phyloP scores from a whole-genome alignment of 2,329 filamentous ascomycete genomes.

The Meredithiella fracta region DNA sequence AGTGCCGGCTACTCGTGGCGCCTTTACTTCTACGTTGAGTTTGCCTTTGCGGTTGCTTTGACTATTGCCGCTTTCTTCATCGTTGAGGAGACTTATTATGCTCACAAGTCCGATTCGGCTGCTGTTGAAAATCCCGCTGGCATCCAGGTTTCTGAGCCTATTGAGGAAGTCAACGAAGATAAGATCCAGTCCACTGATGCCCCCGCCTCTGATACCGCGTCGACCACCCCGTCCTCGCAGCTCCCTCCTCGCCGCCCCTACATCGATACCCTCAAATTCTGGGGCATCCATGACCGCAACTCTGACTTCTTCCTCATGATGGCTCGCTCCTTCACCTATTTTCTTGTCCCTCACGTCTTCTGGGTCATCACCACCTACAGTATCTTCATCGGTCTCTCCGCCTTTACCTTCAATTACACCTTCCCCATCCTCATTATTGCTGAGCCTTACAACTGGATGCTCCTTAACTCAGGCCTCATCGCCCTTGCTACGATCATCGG shows the following conservation, averaged over 20 bases:
- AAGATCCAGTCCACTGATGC: not conserved
- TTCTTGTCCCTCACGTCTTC: conserved; percentile 30
- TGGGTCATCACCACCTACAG: conserved; percentile 30
- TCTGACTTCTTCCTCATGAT: conserved; percentile 30
- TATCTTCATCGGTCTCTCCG: conserved; percentile 25
- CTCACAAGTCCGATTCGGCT: conserved; percentile 15
- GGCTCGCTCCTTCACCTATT: conserved; percentile 29
- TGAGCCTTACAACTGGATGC: conserved; percentile 30
- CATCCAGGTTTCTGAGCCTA: not conserved
- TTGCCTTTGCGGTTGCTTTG: conserved; percentile 27
- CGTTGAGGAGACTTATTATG: conserved; percentile 38
- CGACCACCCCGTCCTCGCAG: not conserved
- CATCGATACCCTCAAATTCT: conserved; percentile 26
- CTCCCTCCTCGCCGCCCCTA: conserved; percentile 26
- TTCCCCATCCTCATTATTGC: conserved; percentile 31
- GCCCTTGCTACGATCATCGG: conserved; percentile 21
- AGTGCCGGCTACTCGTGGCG: conserved; percentile 40
- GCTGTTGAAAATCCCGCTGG: not conserved
- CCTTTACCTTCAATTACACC: conserved; percentile 31
- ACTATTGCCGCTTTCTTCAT: conserved; percentile 30
- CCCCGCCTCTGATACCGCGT: not conserved
- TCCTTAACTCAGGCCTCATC: conserved; percentile 29
- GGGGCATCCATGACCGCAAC: conserved; percentile 26
- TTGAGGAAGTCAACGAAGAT: not conserved
- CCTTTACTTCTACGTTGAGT: conserved; percentile 44